Conservation (phyloP, 495 filamentous ascomycete species). For the Copromyces sp. region DNA sequence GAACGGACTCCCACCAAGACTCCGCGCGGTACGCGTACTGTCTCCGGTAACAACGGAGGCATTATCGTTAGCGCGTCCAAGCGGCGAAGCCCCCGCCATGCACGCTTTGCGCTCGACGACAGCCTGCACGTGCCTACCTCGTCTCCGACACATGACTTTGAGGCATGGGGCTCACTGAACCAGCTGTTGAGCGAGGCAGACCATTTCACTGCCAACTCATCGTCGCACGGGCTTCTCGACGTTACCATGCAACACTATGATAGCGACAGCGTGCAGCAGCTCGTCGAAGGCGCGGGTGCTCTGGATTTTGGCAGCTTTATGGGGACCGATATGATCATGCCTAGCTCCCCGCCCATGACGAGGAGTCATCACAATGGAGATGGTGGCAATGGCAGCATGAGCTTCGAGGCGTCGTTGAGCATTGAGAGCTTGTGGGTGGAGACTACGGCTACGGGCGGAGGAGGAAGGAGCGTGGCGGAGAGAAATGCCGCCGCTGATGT, state of each 20-base stretch:
- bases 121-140: conserved; percentile 11
- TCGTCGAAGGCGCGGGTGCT: conserved; percentile 15
- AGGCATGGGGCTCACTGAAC: conserved; percentile 36
- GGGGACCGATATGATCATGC: conserved; percentile 40
- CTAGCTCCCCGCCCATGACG: conserved; percentile 42
- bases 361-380: conserved; percentile 5
- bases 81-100: conserved; percentile 30
- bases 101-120: conserved; percentile 21
- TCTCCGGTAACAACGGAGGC: conserved; percentile 9
- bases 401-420: conserved; percentile 17
- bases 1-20: conserved; percentile 34
- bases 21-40: conserved; percentile 18
- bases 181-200: conserved; percentile 48
- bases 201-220: conserved; percentile 30
- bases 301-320: conserved; percentile 37
- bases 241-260: conserved; percentile 31
- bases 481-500: neutral
- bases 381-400: conserved; percentile 1
- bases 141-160: conserved; percentile 36
- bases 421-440: conserved; percentile 9
- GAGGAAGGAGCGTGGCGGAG: neutral
- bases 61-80: conserved; percentile 16
- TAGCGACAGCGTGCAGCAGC: conserved; percentile 21
- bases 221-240: conserved; percentile 22
- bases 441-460: neutral